phyloP scores from a whole-genome alignment of 768 basidiomycete species.

The Daedaleopsis nitida region DNA sequence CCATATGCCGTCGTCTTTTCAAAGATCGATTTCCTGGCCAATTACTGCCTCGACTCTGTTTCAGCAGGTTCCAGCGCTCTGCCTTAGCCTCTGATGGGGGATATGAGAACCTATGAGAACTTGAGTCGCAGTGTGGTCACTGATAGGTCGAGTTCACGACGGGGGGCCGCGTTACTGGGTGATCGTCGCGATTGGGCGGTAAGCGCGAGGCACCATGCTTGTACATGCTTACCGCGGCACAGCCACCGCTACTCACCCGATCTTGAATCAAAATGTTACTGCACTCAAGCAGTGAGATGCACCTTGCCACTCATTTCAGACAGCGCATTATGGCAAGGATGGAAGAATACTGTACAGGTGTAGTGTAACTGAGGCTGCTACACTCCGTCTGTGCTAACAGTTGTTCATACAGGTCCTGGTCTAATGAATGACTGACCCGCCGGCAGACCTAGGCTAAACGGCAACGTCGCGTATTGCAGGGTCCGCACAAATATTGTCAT shows the following conservation, averaged over 20 bases:
- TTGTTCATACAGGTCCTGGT: too few species aligned
- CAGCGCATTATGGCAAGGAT: neutral
- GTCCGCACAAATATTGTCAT: too few species aligned
- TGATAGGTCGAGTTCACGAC: too few species aligned
- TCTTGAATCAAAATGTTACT: neutral
- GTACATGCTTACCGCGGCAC: neutral
- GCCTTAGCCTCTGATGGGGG: too few species aligned
- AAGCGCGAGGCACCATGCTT: neutral
- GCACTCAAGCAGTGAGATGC: neutral
- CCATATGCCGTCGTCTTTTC: neutral
- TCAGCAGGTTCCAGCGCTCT: too few species aligned
- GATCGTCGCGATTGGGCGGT: too few species aligned
- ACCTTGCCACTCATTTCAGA: neutral
- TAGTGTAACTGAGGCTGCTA: neutral
- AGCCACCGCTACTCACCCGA: neutral
- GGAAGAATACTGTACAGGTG: neutral
- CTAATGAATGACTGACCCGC: neutral
- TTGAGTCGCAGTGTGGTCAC: too few species aligned
- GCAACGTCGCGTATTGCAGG: neutral
- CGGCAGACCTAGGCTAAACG: neutral
- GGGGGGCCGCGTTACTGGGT: neutral
- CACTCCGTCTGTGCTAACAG: neutral
- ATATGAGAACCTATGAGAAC: too few species aligned
- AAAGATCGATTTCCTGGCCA: neutral
- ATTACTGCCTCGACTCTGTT: too few species aligned